phyloP scores from a whole-genome alignment of 2,329 filamentous ascomycete species.

The Orbilia javanica region DNA sequence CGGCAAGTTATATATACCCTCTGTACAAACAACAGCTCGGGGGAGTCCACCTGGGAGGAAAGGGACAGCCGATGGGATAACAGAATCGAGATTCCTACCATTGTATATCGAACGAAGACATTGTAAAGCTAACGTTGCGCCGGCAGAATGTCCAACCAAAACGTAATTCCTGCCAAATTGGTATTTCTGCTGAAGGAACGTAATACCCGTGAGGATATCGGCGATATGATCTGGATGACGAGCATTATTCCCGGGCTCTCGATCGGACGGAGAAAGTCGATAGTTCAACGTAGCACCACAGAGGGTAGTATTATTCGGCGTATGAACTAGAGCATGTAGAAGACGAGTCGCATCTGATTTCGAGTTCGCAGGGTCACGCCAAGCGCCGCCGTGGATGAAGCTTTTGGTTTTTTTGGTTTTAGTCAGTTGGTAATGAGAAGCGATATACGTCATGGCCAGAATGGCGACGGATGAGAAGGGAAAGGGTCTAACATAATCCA shows the following conservation, averaged over 20 bases:
- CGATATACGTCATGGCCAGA: conserved; percentile 2
- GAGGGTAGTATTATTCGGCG: conserved; percentile 64
- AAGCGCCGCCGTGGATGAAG: conserved; percentile 75
- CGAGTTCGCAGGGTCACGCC: conserved; percentile 72
- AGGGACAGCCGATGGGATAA: conserved; percentile 46
- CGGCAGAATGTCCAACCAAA: conserved; percentile 74
- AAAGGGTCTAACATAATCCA: conserved; percentile 57
- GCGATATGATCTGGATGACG: conserved; percentile 73
- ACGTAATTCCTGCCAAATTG: conserved; percentile 69
- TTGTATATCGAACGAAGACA: conserved; percentile 67
- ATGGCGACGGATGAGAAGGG: not conserved
- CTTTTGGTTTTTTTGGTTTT: conserved; percentile 60
- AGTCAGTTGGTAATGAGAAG: conserved; percentile 46
- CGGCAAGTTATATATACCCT: conserved; percentile 76
- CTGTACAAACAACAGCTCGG: conserved; percentile 72
- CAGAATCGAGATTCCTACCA: conserved; percentile 51
- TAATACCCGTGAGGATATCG: conserved; percentile 71
- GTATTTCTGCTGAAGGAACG: conserved; percentile 68
- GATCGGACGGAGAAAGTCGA: conserved; percentile 69
- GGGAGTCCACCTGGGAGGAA: conserved; percentile 66
- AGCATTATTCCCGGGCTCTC: conserved; percentile 65
- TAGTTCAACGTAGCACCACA: conserved; percentile 76
- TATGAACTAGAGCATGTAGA: conserved; percentile 61
- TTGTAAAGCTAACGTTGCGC: conserved; percentile 75
- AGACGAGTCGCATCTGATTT: conserved; percentile 68